phyloP scores from a whole-genome alignment of 2,329 filamentous ascomycete genomes.

The Fusarium coffeatum region DNA sequence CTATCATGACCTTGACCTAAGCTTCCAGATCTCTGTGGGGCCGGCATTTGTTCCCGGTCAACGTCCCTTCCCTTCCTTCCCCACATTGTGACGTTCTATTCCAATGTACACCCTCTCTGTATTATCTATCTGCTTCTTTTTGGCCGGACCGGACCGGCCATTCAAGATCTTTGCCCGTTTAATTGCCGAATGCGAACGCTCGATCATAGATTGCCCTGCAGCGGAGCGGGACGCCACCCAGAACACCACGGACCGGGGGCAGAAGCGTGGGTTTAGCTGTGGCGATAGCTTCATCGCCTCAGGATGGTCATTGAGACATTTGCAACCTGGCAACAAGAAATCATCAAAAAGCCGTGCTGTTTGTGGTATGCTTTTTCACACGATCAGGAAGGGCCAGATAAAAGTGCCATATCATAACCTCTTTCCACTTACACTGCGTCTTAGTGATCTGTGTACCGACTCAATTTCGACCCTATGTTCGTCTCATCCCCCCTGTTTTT shows the following conservation, averaged over 20 bases:
- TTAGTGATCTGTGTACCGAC: not conserved
- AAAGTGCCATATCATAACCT: not conserved
- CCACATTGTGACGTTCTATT: constrained; percentile 11
- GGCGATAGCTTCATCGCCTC: constrained; percentile 36
- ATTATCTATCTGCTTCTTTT: not conserved
- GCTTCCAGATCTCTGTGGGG: constrained; percentile 24
- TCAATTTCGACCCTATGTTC: not conserved
- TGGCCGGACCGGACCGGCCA: constrained; percentile 36
- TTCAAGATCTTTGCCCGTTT: constrained; percentile 7
- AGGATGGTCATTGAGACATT: no score
- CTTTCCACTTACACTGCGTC: not conserved
- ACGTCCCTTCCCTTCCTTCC: constrained; percentile 19
- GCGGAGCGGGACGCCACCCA: not conserved
- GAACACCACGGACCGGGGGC: constrained; percentile 39
- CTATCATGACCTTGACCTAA: not conserved
- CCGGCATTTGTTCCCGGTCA: constrained; percentile 45
- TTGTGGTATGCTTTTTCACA: not conserved
- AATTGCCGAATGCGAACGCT: constrained; percentile 35
- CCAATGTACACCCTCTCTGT: not conserved
- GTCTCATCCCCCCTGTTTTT: not conserved
- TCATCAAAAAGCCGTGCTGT: fast-evolving
- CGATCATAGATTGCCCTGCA: constrained; percentile 35
- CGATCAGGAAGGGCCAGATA: not conserved
- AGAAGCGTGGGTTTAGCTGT: constrained; percentile 9
- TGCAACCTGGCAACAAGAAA: not conserved